Conservation (phyloP, 2,329 filamentous ascomycete species). For the Ustulina deusta region DNA sequence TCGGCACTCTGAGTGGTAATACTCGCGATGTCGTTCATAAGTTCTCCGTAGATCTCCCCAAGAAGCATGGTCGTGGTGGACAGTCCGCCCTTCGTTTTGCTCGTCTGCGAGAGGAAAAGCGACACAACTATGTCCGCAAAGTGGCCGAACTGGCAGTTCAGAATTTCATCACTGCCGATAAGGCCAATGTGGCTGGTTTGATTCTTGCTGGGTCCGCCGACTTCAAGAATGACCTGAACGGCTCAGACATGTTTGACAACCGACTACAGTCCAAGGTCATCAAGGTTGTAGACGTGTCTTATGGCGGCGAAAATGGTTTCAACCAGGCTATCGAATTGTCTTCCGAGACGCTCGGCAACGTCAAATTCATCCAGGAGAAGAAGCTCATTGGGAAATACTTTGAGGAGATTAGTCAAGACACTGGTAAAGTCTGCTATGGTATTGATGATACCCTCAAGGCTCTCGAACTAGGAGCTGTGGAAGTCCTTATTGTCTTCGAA, state of each 20-base stretch:
- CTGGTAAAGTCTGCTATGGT: constrained; percentile 96
- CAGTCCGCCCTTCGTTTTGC: constrained; percentile 99
- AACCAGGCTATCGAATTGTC: constrained; percentile 98
- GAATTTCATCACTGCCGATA: constrained; percentile 98
- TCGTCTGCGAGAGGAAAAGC: constrained; percentile 98
- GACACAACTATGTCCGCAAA: constrained; percentile 99
- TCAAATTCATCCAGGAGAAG: constrained; percentile 99
- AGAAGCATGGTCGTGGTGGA: constrained; percentile 99
- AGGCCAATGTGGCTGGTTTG: constrained; percentile 95
- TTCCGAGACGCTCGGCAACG: constrained; percentile 94
- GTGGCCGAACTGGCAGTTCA: constrained; percentile 97
- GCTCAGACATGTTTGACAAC: constrained; percentile 95
- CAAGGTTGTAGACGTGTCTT: constrained; percentile 99
- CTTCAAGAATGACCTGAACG: constrained; percentile 99
- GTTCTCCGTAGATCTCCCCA: constrained; percentile 97
- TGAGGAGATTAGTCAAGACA: constrained; percentile 98
- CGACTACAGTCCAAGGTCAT: constrained; percentile 95
- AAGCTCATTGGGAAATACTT: constrained; percentile 99
- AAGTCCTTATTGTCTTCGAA: constrained; percentile 96
- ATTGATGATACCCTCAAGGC: constrained; percentile 98
- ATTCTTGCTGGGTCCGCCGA: constrained; percentile 97
- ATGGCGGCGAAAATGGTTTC: constrained; percentile 99
- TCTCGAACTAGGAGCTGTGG: constrained; percentile 92
- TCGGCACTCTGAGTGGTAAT: constrained; percentile 96
- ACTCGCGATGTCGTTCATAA: constrained; percentile 97